Conservation (phyloP, 345 rosid genomes). For the Populus tremula region DNA sequence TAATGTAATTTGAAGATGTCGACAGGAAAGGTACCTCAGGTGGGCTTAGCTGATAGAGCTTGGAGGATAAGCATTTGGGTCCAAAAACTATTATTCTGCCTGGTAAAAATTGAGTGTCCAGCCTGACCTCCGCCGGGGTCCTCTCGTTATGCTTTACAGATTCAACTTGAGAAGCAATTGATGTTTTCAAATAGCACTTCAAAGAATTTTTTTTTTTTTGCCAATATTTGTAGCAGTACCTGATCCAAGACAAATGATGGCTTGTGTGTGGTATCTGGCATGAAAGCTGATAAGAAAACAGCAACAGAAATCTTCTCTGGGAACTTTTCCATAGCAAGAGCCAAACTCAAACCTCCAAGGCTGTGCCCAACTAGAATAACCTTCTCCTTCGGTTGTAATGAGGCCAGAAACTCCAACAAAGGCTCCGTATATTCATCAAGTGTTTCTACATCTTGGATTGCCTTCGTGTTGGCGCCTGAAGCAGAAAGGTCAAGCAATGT, state of each 20-base stretch:
- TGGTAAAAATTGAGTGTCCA: conserved; percentile 34
- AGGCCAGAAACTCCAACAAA: conserved; percentile 17
- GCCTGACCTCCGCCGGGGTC: conserved; percentile 6
- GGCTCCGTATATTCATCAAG: conserved; percentile 25
- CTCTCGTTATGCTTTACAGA: neutral
- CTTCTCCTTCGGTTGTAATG: conserved; percentile 14
- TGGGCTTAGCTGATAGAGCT: conserved; percentile 20
- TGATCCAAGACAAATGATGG: conserved; percentile 14
- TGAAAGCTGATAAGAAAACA: conserved; percentile 21
- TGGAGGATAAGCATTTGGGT: conserved; percentile 15
- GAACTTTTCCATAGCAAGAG: conserved; percentile 34
- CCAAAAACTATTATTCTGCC: conserved; percentile 33
- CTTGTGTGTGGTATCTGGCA: conserved; percentile 19
- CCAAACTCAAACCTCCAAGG: conserved; percentile 26
- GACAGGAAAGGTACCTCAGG: neutral
- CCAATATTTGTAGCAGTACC: neutral
- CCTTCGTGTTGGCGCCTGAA: conserved; percentile 32
- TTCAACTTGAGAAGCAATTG: neutral
- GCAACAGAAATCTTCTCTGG: conserved; percentile 22
- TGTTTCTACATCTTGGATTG: conserved; percentile 16
- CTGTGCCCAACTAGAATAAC: conserved; percentile 39
- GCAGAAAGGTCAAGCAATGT: conserved; percentile 39
- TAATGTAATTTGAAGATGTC: no score
- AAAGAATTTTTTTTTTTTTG: no score
- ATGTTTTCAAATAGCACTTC: no score